Evolutionary conservation across 2,329 filamentous ascomycete species (phyloP).

Genomic region (Verticillium tricorpus): DNA sequence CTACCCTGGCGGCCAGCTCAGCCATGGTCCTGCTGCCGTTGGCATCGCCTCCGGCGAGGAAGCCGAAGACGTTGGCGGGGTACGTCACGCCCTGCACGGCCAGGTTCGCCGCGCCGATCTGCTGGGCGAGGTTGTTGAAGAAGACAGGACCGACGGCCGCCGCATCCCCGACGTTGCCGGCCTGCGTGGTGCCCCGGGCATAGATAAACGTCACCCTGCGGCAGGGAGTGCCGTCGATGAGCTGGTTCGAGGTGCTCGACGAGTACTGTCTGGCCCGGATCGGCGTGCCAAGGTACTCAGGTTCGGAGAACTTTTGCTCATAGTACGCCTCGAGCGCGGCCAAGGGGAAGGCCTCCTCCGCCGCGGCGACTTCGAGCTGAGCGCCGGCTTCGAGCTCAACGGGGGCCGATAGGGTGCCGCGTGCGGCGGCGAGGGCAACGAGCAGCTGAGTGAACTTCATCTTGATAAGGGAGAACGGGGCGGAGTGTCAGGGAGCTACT

Average conservation of each 20-base stretch:
- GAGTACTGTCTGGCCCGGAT: slow-evolving; percentile 8
- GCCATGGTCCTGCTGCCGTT: slow-evolving; percentile 38
- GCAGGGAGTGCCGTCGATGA: slow-evolving; percentile 24
- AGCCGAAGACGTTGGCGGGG: slow-evolving; percentile 38
- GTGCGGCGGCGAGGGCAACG: neutral
- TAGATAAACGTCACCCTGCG: slow-evolving; percentile 48
- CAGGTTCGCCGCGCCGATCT: slow-evolving; percentile 36
- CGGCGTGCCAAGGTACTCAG: neutral
- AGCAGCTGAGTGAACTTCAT: neutral
- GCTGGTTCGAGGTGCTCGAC: slow-evolving; percentile 12
- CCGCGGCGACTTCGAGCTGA: neutral
- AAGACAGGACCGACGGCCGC: slow-evolving; percentile 42
- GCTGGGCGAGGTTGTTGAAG: slow-evolving; percentile 35
- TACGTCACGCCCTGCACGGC: slow-evolving; percentile 53
- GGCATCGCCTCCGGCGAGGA: slow-evolving; percentile 39
- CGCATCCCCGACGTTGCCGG: slow-evolving; percentile 44
- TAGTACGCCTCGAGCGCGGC: neutral
- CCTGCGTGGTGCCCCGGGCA: slow-evolving; percentile 50
- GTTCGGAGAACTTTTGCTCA: neutral
- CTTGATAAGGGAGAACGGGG: neutral
- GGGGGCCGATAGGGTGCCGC: neutral
- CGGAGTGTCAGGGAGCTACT: neutral
- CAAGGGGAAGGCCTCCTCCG: neutral
- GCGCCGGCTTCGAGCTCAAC: neutral
- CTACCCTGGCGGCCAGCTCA: neutral